Evolutionary conservation across 2,329 filamentous ascomycete species (phyloP).

Genomic region (Colletotrichum chrysophilum): DNA sequence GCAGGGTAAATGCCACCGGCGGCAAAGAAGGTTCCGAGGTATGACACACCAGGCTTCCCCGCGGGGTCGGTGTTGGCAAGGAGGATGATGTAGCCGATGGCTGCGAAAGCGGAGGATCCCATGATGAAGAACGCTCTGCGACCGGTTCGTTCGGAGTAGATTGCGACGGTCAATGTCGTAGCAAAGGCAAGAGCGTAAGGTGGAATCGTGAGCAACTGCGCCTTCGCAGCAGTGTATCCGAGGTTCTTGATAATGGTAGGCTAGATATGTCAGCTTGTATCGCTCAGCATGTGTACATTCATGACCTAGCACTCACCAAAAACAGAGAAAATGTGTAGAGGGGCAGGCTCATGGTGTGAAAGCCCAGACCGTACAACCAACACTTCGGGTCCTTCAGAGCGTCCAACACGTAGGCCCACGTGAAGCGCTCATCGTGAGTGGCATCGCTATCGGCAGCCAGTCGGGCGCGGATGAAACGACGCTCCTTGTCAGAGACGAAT

Average conservation of each 20-base stretch:
- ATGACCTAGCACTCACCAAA: constrained; percentile 39
- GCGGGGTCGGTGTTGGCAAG: constrained; percentile 53
- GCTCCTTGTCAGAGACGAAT: constrained; percentile 60
- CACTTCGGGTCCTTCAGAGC: constrained; percentile 73
- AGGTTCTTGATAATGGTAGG: constrained; percentile 60
- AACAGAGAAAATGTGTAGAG: constrained; percentile 63
- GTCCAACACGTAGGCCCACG: constrained; percentile 67
- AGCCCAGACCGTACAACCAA: constrained; percentile 74
- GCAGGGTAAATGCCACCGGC: constrained; percentile 72
- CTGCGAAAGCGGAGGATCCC: constrained; percentile 58
- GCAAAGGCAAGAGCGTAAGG: constrained; percentile 68
- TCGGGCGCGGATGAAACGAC: constrained; percentile 64
- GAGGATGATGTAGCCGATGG: constrained; percentile 67
- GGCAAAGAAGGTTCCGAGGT: constrained; percentile 66
- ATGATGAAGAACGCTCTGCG: constrained; percentile 69
- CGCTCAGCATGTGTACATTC: no score
- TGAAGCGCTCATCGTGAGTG: constrained; percentile 71
- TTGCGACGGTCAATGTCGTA: constrained; percentile 62
- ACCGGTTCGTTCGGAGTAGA: constrained; percentile 62
- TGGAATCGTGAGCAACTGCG: constrained; percentile 66
- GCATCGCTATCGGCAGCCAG: constrained; percentile 73
- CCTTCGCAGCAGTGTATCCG: constrained; percentile 57
- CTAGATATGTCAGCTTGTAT: constrained; percentile 15
- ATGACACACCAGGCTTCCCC: constrained; percentile 59
- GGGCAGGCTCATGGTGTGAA: constrained; percentile 74